Percentiles rank a stretch among this genome's conserved stretches.
Evolutionary conservation across 2,329 filamentous ascomycete species (phyloP).

Genomic region (Cyanodermella asteris): DNA sequence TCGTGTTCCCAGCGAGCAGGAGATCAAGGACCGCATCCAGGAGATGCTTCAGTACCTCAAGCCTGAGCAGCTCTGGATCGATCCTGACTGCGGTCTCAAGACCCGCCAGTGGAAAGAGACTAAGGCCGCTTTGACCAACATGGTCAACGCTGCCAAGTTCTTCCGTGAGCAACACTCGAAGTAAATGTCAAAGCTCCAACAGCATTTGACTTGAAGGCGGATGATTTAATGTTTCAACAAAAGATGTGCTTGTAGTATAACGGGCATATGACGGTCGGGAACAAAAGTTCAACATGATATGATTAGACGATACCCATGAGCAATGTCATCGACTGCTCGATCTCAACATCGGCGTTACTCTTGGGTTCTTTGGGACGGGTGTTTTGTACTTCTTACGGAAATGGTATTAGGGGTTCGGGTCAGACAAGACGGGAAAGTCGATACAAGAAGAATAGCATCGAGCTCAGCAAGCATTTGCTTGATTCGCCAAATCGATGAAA

Average conservation of each 20-base stretch:
- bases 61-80: slow-evolving; percentile 98
- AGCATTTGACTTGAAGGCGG: slow-evolving; percentile 3
- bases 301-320: slow-evolving; percentile 6
- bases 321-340: slow-evolving; percentile 3
- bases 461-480: slow-evolving; percentile 4
- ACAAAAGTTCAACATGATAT: slow-evolving; percentile 4
- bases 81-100: slow-evolving; percentile 98
- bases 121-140: slow-evolving; percentile 84
- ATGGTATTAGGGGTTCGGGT: slow-evolving; percentile 5
- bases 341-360: slow-evolving; percentile 7
- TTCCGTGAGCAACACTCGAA: slow-evolving; percentile 78
- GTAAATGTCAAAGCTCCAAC: slow-evolving; percentile 11
- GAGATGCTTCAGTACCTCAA: slow-evolving; percentile 97
- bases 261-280: too few relatives aligned
- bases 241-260: slow-evolving; percentile 4
- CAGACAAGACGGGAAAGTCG: slow-evolving; percentile 7
- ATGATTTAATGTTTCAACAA: slow-evolving; percentile 8
- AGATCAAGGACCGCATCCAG: slow-evolving; percentile 92
- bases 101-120: slow-evolving; percentile 97
- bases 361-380: slow-evolving; percentile 1
- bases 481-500: background rate
- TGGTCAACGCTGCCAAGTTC: slow-evolving; percentile 95
- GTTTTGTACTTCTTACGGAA: slow-evolving; percentile 3
- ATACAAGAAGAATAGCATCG: slow-evolving; percentile 2
- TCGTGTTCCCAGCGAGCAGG: slow-evolving; percentile 86